Conservation (phyloP, 257 asterid species). For the Solanum clarkiae region DNA sequence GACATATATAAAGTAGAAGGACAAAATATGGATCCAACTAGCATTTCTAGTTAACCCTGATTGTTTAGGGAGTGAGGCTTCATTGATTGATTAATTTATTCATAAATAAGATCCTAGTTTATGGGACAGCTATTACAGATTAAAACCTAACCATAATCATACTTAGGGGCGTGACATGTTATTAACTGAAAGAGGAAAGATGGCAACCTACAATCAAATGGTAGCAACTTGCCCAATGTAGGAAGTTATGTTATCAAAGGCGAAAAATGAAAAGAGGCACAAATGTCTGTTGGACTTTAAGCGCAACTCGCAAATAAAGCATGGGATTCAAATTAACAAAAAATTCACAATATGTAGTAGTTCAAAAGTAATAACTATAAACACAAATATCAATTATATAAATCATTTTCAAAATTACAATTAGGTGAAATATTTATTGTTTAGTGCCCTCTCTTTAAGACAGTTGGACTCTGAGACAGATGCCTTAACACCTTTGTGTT, state of each 20-base stretch:
- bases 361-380: not conserved
- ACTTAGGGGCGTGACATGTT: not conserved
- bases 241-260: not conserved
- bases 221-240: not conserved
- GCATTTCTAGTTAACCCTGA: not conserved
- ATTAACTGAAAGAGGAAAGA: not conserved
- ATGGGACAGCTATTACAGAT: not conserved
- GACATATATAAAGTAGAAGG: not conserved
- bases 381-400: not conserved
- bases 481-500: not conserved
- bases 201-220: not conserved
- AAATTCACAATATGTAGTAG: not conserved
- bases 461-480: not conserved
- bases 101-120: not conserved
- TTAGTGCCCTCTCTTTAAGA: not conserved
- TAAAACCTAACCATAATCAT: not conserved
- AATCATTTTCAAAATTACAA: not conserved
- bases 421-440: not conserved
- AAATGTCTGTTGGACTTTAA: not conserved
- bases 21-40: not conserved
- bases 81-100: not conserved
- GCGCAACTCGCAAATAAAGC: not conserved
- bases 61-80: not conserved
- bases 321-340: not conserved
- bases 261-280: not conserved